Evolutionary conservation across 2,329 filamentous ascomycete species (phyloP), one percentile per base, ranked within the genome.

Genomic region (Mycosphaerella sp.): DNA sequence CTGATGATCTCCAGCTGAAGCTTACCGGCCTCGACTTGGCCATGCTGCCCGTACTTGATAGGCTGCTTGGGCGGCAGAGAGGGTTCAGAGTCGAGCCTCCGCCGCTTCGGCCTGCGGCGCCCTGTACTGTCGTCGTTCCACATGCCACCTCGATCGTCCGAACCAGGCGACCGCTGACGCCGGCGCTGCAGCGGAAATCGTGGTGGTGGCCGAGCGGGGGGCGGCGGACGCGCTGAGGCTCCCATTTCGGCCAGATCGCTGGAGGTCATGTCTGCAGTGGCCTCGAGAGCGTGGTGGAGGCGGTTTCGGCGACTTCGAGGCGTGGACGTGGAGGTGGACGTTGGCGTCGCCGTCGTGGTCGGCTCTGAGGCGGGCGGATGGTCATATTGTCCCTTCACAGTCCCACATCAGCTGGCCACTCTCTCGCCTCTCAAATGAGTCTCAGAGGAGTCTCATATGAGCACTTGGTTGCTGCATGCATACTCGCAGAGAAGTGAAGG

Each of bases 1-100:
- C 85, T 93, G 43, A 87, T 79, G 56, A 96, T 83, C 66, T 95
- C 87, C 87, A 96, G 89, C 55, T 79, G 84, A 62, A 96, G 73
- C 57, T 80, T 78, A 3, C 89, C 90, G 0, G 88, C 80, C 54
- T 93, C 86, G 13, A 95, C 86, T 69, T 95, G 90, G 14, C 90
- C 91, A 67, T 85, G 89, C 62, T 83, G 84, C 17, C 90, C 91
- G 67, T 96, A 97, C 56, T 80, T 84, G 65, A 90, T 87, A 42
- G 66, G 63, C 48, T 65, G 61, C 58, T 49, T 62, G 36, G 40
- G 43, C 43, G 18, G 43, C 44, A 48, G 27, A 12, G 52, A 49
- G 6, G 48, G 56, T 12, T 65, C 51, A 17, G 68, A 64, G 18
- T 72, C 68, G 16, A 74, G 55, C 58, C 72, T 73, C 57, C 73